phyloP scores from a whole-genome alignment of 352 stramenopile genomes.

The Plasmopara muralis region DNA sequence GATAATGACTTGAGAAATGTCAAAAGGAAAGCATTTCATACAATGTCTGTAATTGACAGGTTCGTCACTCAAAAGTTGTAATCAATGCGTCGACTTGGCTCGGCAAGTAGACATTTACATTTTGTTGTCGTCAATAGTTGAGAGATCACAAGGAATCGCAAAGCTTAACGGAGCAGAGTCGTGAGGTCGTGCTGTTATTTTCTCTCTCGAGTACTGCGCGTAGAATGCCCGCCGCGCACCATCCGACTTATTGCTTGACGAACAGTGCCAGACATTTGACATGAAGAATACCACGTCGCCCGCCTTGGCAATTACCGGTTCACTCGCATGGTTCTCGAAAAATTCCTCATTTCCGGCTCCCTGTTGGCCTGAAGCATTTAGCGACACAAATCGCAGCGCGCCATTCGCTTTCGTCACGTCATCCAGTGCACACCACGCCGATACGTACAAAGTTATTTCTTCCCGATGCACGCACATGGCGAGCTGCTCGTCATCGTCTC shows the following conservation, averaged over 20 bases:
- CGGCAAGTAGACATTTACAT: not conserved
- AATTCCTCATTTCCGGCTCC: not conserved
- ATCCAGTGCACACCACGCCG: conserved; percentile 62
- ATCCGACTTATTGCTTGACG: conserved; percentile 46
- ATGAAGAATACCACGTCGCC: conserved; percentile 59
- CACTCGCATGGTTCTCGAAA: conserved; percentile 13
- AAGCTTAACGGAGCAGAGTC: conserved; percentile 51
- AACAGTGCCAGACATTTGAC: conserved; percentile 71
- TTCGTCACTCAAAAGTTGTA: too few species aligned
- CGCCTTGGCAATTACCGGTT: conserved; percentile 25
- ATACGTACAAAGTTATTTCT: conserved; percentile 46
- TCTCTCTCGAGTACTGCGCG: conserved; percentile 49
- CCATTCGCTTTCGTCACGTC: conserved; percentile 46
- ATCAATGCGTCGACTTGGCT: too few species aligned
- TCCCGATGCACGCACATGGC: conserved; percentile 59
- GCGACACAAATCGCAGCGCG: conserved; percentile 47
- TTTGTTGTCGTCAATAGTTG: not conserved
- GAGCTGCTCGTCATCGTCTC: conserved; percentile 68
- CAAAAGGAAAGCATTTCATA: too few species aligned
- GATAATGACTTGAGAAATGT: too few species aligned
- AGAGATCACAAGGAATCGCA: conserved; percentile 43
- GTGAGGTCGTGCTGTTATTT: conserved; percentile 38
- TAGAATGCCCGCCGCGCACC: conserved; percentile 52
- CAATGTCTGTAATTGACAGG: too few species aligned
- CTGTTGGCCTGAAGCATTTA: conserved; percentile 4